Evolutionary conservation across 169 alveolate species (phyloP).

Genomic region (Cryptosporidium sp.): DNA sequence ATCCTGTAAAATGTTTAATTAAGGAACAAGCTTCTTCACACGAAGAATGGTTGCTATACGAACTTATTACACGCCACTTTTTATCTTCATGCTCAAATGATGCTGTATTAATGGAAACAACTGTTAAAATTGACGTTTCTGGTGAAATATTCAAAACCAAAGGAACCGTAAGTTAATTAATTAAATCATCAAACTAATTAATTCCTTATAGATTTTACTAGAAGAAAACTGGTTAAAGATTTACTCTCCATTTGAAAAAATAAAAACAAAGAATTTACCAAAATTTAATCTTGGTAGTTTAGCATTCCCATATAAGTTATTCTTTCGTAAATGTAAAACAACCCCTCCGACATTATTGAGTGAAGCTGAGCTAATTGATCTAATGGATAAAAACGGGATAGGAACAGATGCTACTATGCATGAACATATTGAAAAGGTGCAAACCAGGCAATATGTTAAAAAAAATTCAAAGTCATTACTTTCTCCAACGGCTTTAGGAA

Average conservation of each 20-base stretch:
- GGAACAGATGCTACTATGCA: constrained; percentile 99
- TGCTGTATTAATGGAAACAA: constrained; percentile 89
- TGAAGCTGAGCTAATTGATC: constrained; percentile 94
- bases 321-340: constrained; percentile 87
- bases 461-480: constrained; percentile 78
- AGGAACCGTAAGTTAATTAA: constrained; percentile 80
- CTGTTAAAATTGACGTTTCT: constrained; percentile 78
- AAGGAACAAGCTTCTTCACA: constrained; percentile 82
- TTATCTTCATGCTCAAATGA: constrained; percentile 90
- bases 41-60: constrained; percentile 89
- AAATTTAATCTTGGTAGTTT: constrained; percentile 83
- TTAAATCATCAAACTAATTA: background rate
- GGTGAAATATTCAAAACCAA: constrained; percentile 87
- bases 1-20: constrained; percentile 95
- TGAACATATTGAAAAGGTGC: constrained; percentile 96
- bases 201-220: constrained; percentile 7
- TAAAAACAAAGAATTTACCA: constrained; percentile 86
- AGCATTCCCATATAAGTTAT: constrained; percentile 80
- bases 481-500: constrained; percentile 89
- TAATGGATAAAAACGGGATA: constrained; percentile 96
- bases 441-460: constrained; percentile 90
- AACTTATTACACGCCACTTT: constrained; percentile 90
- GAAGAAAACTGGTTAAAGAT: constrained; percentile 62
- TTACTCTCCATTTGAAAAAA: constrained; percentile 83
- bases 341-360: constrained; percentile 92